Base-by-base conservation (phyloP, 495 filamentous ascomycete species). In the Penicillium herquei region DNA sequence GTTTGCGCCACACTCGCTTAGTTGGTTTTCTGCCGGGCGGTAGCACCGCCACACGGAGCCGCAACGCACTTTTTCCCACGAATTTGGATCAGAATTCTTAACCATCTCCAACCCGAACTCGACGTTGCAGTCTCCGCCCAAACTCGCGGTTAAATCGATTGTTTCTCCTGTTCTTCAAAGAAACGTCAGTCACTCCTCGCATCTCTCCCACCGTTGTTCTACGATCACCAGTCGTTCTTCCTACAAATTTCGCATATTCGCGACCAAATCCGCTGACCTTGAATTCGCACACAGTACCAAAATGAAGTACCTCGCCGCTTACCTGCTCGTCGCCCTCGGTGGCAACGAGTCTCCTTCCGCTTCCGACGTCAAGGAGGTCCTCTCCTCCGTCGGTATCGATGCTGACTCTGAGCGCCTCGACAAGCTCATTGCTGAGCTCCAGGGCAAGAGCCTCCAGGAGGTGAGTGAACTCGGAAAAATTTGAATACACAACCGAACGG, bases 231-330 rank as follows among this genome's bases (percentile, higher is more conserved):
- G 37, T 7, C 9, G 13, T 42, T 43, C 21, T 5, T 31, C 17
- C 13, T n/a, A 30, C 41, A 33, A 21, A 35, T 30, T 37, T 49
- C 43, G 31, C 48, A 40, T 55, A 46, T 56, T 56, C n/a, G 43
- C 51, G 10, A 31, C 57, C 26, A 31, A 34, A 43, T 49, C 32
- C 40, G 44, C 62, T 63, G 41, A 65, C 55, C 41, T 51, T 18
- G 9, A 59, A 26, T 54, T 58, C 56, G 55, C 30, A 43, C 53
- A 43, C 52, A 76, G 64, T 56, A 59, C 42, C 80, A 93, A 87
- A 90, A 98, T 98, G 94, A 98, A 98, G 92, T 87, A 98, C 81
- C 88, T 98, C 80, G 95, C 94, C 73, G 92, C 94, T 71, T 98
- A 96, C 86, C 90, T 98, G 68, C 94, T 98, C 73, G 87, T 97